phyloP scores from a whole-genome alignment of 148 eudicot genomes.

The Dysphania ambrosioides region DNA sequence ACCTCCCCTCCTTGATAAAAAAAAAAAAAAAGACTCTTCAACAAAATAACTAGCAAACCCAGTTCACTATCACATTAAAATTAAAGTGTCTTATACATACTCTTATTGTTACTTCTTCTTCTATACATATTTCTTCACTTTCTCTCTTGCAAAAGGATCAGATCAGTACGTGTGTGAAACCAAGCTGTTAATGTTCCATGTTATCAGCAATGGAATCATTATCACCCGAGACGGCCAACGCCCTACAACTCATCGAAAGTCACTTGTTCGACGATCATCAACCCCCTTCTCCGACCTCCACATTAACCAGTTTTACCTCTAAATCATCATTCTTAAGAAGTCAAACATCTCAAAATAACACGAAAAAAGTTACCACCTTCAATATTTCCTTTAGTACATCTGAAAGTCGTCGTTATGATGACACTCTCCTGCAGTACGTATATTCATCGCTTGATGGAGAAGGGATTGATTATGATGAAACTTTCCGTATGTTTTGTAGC shows the following conservation, averaged over 20 bases:
- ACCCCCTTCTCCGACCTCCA: neutral
- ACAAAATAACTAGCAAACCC: neutral
- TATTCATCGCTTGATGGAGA: neutral
- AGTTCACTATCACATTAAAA: too few species aligned
- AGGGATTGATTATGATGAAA: constrained; percentile 1
- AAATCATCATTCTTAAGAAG: neutral
- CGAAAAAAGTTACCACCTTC: neutral
- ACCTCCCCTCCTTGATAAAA: neutral
- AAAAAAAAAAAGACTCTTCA: neutral
- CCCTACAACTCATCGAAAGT: constrained; percentile 9
- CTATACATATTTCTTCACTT: too few species aligned
- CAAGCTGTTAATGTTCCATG: too few species aligned
- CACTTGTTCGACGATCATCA: constrained; percentile 5
- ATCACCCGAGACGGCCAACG: neutral
- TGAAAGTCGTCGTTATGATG: neutral
- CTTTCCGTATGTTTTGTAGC: neutral
- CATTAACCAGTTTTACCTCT: neutral
- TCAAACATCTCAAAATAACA: neutral
- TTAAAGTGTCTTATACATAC: too few species aligned
- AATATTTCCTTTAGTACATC: neutral
- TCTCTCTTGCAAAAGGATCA: too few species aligned
- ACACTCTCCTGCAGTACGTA: neutral
- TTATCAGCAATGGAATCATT: neutral
- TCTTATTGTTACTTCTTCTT: too few species aligned
- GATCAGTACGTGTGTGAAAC: too few species aligned